Evolutionary conservation across 805 yeast species (phyloP).

Genomic region (Candida tallmaniae): DNA sequence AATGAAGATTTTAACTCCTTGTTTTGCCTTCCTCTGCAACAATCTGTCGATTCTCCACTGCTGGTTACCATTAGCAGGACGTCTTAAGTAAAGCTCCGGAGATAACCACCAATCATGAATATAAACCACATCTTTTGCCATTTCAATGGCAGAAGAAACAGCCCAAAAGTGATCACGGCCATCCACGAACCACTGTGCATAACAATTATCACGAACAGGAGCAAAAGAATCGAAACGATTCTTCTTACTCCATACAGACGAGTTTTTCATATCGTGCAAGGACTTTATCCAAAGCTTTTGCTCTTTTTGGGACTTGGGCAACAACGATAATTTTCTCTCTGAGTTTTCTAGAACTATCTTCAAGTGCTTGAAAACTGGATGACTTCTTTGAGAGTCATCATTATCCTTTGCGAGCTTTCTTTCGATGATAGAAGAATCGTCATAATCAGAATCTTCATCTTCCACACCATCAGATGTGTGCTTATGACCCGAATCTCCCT

Average conservation of each 20-base stretch:
- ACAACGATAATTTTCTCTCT: constrained; percentile 72
- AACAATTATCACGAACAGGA: constrained; percentile 78
- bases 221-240: constrained; percentile 89
- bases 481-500: constrained; percentile 28
- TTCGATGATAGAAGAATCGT: constrained; percentile 33
- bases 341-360: constrained; percentile 59
- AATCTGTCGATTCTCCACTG: constrained; percentile 88
- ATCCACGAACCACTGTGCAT: constrained; percentile 96
- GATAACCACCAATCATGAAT: constrained; percentile 99
- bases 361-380: constrained; percentile 49
- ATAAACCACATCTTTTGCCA: constrained; percentile 90
- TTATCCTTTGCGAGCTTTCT: constrained; percentile 18
- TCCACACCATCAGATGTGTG: constrained; percentile 16
- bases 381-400: constrained; percentile 23
- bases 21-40: constrained; percentile 82
- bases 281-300: constrained; percentile 74
- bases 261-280: constrained; percentile 60
- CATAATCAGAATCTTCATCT: constrained; percentile 42
- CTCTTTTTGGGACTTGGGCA: constrained; percentile 62
- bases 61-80: constrained; percentile 95
- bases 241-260: constrained; percentile 63
- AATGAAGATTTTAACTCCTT: constrained; percentile 91
- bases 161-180: constrained; percentile 98
- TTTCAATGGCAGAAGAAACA: constrained; percentile 81
- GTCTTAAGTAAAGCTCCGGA: constrained; percentile 86